Evolutionary conservation across 2,329 filamentous ascomycete genomes (phyloP), one percentile per base, ranked within the genome.

Genomic region (Aspergillus tubingensis): DNA sequence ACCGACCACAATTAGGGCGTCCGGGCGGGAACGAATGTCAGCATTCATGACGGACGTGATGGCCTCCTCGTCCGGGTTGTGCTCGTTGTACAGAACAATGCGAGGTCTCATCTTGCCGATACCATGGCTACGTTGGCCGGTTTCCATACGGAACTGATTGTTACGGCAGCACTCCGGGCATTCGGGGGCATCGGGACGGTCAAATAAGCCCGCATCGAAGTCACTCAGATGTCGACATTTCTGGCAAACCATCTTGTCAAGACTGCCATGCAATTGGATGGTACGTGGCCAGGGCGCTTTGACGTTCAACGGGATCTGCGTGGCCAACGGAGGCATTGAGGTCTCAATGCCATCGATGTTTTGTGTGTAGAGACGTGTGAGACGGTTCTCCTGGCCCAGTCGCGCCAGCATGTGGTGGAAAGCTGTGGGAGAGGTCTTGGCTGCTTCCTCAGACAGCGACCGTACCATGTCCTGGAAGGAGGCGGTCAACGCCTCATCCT

Each of bases 301-400:
- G 65, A 86, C 83, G 62, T 88, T 89, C 11, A 99, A 82, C 1
- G 95, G 95, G 1, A 96, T 88, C 54, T 85, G 84, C 0, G 95
- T 98, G 25, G 85, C 83, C 8, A 99, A 81, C 2, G 94, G 93
- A 50, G 87, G 81, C 76, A 99, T 84, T 7, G 87, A 86, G 0
- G 91, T 95, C 70, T 99, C 95, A 66, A 99, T 90, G 60, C 93
- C 92, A 78, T 99, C 95, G 36, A 99, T 94, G 68, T 99, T 99
- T 73, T 99, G 95, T 2, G 91, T 94, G 76, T 99, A 99, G 6
- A 99, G 84, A 47, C 95, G 91, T 72, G 97, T 82, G 23, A 99
- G 80, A 19, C 95, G 91, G 47, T 90, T 91, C 77, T 98, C 92
- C 60, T 91, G 85, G 3, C 94, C 91, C 21, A 99, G 83, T 3